Base-by-base conservation (phyloP, 257 asterid species). In the Scutellaria baicalensis region DNA sequence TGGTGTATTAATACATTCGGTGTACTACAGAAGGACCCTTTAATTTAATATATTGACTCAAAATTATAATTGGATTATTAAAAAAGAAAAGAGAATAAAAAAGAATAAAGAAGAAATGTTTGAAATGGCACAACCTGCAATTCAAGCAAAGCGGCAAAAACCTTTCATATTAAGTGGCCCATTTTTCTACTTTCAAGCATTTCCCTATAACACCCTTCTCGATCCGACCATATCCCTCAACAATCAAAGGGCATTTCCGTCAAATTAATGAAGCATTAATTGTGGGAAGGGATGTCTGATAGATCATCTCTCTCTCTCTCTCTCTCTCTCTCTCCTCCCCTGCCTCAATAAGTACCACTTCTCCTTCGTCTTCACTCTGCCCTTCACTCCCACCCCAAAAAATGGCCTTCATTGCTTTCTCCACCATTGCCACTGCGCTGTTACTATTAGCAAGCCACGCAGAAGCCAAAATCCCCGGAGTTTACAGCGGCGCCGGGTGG, bases 401-500 rank as follows among this genome's bases (percentile, higher is more conserved):
- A 52, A 66, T 76, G 78, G 83, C 73, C 33, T 31, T 13, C 9
- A n/a, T 43, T 48, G 9, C 31, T 20, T 50, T 76, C 21, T 8
- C 84, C 59, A 16, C 72, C 70, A 68, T 84, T 57, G 27, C 77
- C 56, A 23, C 2, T 60, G 52, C 81, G 0, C 14, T 75, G 42
- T 17, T 69, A 3, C 44, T 81, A n/a, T 39, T 66, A 8, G 59
- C 71, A 11, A 62, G 8, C 43, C 36, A 56, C 23, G 73, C 74
- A 7, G 80, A 85, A 31, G 89, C 85, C 3, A 82, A 74, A 60
- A 80, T 87, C 38, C 93, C 91, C 0, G 96, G 96, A 6, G 82
- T 79, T 11, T 91, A 89, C 81, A 16, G 78, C n/a, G 93, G 88
- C 63, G 88, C 84, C 21, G 36, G 60, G 5, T 92, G 98, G 98